Evolutionary conservation across 2,329 filamentous ascomycete species (phyloP).

Genomic region (Beauveria australis): DNA sequence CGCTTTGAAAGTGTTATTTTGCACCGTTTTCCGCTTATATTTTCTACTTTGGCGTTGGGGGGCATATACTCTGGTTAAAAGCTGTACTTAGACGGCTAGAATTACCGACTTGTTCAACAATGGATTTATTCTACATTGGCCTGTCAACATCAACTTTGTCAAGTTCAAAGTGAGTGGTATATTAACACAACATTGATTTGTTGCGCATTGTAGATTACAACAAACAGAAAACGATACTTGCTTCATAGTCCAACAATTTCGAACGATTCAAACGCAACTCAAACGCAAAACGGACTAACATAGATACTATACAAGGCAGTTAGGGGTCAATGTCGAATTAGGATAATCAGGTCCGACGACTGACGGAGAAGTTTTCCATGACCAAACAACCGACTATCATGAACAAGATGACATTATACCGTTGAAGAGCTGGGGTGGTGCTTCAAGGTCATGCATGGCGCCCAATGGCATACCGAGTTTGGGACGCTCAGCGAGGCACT

Average conservation of each 20-base stretch:
- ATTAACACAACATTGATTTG: background rate
- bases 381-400: background rate
- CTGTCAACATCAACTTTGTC: too few species aligned
- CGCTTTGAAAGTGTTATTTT: background rate
- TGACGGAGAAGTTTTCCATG: background rate
- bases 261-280: too few species aligned
- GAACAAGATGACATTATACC: background rate
- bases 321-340: too few species aligned
- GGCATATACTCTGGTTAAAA: background rate
- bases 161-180: background rate
- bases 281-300: too few species aligned
- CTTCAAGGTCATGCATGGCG: background rate
- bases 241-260: background rate
- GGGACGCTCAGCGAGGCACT: conserved; percentile 1
- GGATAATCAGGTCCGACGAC: too few species aligned
- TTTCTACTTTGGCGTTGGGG: conserved; percentile 5
- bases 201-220: background rate
- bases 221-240: background rate
- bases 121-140: background rate
- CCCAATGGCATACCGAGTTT: background rate
- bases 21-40: background rate
- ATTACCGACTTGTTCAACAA: background rate
- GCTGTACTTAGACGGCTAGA: background rate
- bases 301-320: background rate
- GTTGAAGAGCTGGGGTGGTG: background rate